Percentiles rank a stretch among this genome's conserved stretches.
Evolutionary conservation across 2,329 filamentous ascomycete species (phyloP).

Genomic region (Calonectria naviculata): DNA sequence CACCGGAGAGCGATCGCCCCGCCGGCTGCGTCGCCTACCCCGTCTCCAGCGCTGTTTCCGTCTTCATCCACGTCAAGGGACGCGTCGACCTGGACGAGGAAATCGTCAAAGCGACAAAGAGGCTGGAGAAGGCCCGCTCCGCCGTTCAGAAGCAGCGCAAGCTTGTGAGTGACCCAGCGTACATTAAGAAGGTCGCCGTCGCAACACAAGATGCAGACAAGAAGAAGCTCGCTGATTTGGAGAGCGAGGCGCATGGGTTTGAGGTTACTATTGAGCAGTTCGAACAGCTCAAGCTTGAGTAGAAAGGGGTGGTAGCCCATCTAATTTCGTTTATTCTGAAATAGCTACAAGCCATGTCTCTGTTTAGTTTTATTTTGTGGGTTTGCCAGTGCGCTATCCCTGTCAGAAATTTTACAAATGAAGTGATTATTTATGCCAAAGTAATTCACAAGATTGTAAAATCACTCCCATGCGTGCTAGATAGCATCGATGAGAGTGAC

Average conservation of each 20-base stretch:
- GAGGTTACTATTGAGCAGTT: conserved; percentile 88
- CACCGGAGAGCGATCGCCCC: conserved; percentile 67
- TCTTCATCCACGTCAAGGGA: conserved; percentile 86
- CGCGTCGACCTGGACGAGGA: conserved; percentile 86
- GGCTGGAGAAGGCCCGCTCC: conserved; percentile 77
- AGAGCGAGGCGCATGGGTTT: conserved; percentile 79
- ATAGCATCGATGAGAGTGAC: too few relatives aligned
- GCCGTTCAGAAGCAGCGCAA: conserved; percentile 80
- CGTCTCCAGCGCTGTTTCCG: conserved; percentile 78
- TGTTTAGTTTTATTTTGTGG: too few relatives aligned
- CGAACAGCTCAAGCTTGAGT: conserved; percentile 78
- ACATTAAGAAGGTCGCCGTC: conserved; percentile 79
- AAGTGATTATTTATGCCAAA: too few relatives aligned
- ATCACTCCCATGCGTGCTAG: too few relatives aligned
- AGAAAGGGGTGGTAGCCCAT: too few relatives aligned
- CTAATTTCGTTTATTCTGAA: too few relatives aligned
- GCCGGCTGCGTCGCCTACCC: conserved; percentile 83
- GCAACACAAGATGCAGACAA: conserved; percentile 77
- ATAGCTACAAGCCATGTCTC: too few relatives aligned
- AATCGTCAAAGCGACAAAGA: conserved; percentile 82
- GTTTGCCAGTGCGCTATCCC: too few relatives aligned
- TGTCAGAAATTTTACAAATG: too few relatives aligned
- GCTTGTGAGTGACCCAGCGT: conserved; percentile 76
- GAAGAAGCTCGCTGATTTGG: conserved; percentile 78
- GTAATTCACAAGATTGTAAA: too few relatives aligned